A percentile compares a stretch with the other conserved stretches of the same genome.
Conservation (phyloP, 148 eudicot species). For the Camellia japonica region DNA sequence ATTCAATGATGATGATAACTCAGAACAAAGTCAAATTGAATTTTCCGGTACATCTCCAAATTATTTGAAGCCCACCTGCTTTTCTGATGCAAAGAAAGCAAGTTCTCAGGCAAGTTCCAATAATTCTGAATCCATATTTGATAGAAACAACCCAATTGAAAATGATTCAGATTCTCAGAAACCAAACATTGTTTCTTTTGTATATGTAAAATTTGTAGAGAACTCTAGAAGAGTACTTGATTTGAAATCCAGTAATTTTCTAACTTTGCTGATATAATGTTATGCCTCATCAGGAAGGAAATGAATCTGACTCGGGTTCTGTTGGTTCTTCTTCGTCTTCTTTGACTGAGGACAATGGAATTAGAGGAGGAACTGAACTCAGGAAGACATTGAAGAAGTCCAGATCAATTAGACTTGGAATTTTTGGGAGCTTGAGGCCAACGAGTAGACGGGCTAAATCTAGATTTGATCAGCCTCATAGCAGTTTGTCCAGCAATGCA, state of each 20-base stretch:
- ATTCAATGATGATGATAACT: slow-evolving; percentile 29
- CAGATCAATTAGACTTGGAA: slow-evolving; percentile 39
- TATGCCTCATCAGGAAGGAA: slow-evolving; percentile 28
- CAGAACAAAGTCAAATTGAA: slow-evolving; percentile 12
- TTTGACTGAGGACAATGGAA: slow-evolving; percentile 19
- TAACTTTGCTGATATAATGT: slow-evolving; percentile 14
- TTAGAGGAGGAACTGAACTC: slow-evolving; percentile 20
- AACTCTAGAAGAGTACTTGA: slow-evolving; percentile 31
- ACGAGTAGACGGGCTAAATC: slow-evolving; percentile 32
- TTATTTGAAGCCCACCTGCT: slow-evolving; percentile 45
- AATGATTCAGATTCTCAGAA: slow-evolving; percentile 12
- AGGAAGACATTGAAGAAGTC: slow-evolving; percentile 39
- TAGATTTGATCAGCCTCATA: slow-evolving; percentile 30
- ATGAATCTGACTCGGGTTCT: slow-evolving; percentile 33
- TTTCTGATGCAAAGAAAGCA: slow-evolving; percentile 45
- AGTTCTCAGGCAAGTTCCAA: slow-evolving; percentile 29
- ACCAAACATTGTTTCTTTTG: neutral
- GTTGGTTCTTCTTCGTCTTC: slow-evolving; percentile 22
- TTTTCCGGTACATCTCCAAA: slow-evolving; percentile 32
- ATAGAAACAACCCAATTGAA: slow-evolving; percentile 11
- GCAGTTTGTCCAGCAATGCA: slow-evolving; percentile 12
- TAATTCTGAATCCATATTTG: slow-evolving; percentile 17
- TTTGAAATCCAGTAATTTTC: slow-evolving; percentile 34
- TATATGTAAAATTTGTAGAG: slow-evolving; percentile 11
- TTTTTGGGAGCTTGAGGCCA: slow-evolving; percentile 27